Base-by-base conservation (phyloP, 305 asterid genomes). In the Fraxinus nigra region DNA sequence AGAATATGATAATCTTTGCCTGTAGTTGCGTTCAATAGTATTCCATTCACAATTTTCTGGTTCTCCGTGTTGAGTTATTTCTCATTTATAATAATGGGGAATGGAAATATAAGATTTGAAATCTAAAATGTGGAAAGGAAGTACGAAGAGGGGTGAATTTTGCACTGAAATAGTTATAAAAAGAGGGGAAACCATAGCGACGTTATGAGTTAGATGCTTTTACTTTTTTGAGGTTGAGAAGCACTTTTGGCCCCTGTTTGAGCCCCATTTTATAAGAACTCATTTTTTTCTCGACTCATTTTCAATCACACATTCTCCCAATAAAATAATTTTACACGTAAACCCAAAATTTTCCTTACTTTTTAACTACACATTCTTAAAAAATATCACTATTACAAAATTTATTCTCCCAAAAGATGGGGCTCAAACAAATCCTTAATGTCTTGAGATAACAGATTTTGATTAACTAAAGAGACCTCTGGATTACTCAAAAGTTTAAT, bases 141-240 rank as follows among this genome's bases (percentile, higher is more conserved):
- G 43, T 82, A 79, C 7, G 14, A 28, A 33, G 61, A 67, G 82
- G 79, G 76, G 54, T 54, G 5, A 78, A 28, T 28, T 75, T 33
- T 38, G 43, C 30, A 28, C 33, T 32, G 76, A 78, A 14, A 18
- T 67, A 67, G 38, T 6, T 20, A 20, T 13, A 35, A 20, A 14
- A 35, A 43, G 48, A 81, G 80, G 72, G 14, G 24, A 37, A 48
- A 34, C 74, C 51, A 28, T 37, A 56, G 35, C 22, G 82, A 37
- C 67, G 48, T 67, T 26, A 79, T 38, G 51, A 72, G 75, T 26
- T 74, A 18, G 65, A 77, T 35, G 56, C 54, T 72, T 38, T 82
- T 65, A 48, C 14, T 75, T 78, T 69, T 79, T 78, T 38, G 78
- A 74, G 81, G 48, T 80, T 82, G 26, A 79, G 78, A 84, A 40